phyloP scores from a whole-genome alignment of 2,329 filamentous ascomycete genomes.

The Diaporthe citri region DNA sequence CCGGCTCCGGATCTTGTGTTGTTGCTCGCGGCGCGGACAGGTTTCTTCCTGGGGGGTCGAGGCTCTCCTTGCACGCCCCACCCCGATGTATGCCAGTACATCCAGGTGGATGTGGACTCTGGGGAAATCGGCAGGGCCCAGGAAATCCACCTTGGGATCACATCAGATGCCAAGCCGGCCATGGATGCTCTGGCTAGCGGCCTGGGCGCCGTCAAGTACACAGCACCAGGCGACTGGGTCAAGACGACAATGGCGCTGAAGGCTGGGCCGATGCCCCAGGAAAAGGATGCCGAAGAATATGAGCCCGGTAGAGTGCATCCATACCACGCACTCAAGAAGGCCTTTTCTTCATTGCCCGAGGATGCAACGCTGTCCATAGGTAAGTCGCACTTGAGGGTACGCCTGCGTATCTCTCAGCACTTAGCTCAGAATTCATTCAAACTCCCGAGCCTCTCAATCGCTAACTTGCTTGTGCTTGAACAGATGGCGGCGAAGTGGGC shows the following conservation, averaged over 20 bases:
- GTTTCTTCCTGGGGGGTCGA: constrained; percentile 30
- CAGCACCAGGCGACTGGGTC: constrained; percentile 23
- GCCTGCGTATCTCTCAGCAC: not conserved
- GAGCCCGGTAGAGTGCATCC: constrained; percentile 27
- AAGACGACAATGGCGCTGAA: constrained; percentile 17
- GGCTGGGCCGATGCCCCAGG: constrained; percentile 20
- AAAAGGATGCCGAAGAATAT: constrained; percentile 9
- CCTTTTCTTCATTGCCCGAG: constrained; percentile 45
- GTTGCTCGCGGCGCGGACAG: constrained; percentile 22
- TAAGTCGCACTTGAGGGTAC: not conserved
- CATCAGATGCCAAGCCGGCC: constrained; percentile 22
- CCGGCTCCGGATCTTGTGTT: constrained; percentile 21
- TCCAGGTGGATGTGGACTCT: constrained; percentile 31
- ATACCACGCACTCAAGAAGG: constrained; percentile 24
- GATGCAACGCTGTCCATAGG: constrained; percentile 46
- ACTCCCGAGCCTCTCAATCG: not conserved
- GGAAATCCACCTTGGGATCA: constrained; percentile 24
- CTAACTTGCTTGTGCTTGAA: not conserved
- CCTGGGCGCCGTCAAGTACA: not conserved
- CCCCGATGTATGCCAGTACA: constrained; percentile 6
- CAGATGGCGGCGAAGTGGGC: constrained; percentile 55
- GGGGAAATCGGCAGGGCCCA: constrained; percentile 25
- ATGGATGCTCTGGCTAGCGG: constrained; percentile 9
- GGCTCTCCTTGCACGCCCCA: constrained; percentile 11
- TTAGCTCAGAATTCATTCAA: not conserved